Evolutionary conservation across 129 eudicot species (phyloP), one percentile per base, ranked within the genome.

Genomic region (Chrysanthemum lavandulifolium): DNA sequence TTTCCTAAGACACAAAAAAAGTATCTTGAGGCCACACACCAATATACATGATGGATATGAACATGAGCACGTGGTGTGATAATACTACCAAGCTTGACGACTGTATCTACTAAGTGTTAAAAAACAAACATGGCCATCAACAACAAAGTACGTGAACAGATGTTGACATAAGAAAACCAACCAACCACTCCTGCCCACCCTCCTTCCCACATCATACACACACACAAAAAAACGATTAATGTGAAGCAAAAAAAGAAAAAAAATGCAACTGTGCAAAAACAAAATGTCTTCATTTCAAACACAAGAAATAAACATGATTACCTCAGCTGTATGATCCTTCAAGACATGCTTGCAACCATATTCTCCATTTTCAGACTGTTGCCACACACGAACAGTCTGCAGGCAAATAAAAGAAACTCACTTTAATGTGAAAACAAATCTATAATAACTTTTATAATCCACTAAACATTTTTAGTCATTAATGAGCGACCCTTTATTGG

Each of bases 311-410:
- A 51, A 48, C 13, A 12, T 62, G 29, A 65, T 56, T 83, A 94
- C 98, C 97, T 90, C 98, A n/a, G 93, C 91, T 40, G 93, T 90
- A 80, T 94, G 98, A 78, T 94, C 98, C 83, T 65, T 94, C 56
- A 94, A 73, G 76, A 83, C 76, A 65, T 90, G 92, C 78, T 78
- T 81, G 77, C 98, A 90, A 57, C 88, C 85, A 71, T 90, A 94
- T 51, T 79, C 85, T 77, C 97, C 98, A 73, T 80, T 74, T 59
- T 94, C 98, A 57, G 97, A 90, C 62, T 84, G 93, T 84, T 84
- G 84, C 98, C 98, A 94, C 31, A 94, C 76, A 18, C 98, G 87
- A 53, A 94, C 98, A 9, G 98, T 94, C 98, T 94, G 96, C 64
- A 76, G 10, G 10, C 10, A 67, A 78, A 61, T 13, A 76, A 6